A percentile compares a stretch with the other conserved stretches of the same genome.
These are phyloP conservation scores for Hyphopichia khmerensis DNA, from an alignment of 1,139 yeast genomes.

Conservation along the genomic window DNA sequence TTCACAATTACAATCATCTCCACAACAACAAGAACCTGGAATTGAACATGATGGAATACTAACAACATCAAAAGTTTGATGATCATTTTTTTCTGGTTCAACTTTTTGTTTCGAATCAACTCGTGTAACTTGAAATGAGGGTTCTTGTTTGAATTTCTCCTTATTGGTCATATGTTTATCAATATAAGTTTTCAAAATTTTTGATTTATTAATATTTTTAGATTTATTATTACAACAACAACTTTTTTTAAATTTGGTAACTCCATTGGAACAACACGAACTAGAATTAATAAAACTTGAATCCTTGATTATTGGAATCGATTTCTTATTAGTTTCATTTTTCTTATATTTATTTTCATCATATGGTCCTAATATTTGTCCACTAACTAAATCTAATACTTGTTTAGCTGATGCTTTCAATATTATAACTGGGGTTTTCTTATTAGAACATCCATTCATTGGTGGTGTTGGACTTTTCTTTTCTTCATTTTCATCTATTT, in stretches of 20 bases:
- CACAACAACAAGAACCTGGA: conserved; percentile 53
- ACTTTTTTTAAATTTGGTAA: conserved; percentile 18
- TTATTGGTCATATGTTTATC: conserved; percentile 20
- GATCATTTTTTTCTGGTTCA: not conserved
- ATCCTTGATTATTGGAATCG: conserved; percentile 26
- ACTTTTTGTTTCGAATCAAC: too few species aligned
- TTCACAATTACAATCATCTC: conserved; percentile 45
- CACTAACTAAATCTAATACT: conserved; percentile 48
- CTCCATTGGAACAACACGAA: conserved; percentile 32
- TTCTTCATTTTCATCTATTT: conserved; percentile 20
- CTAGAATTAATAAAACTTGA: conserved; percentile 37
- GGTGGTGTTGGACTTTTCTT: conserved; percentile 1
- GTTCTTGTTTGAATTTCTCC: conserved; percentile 1
- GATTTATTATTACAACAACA: conserved; percentile 30
- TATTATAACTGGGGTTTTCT: conserved; percentile 35
- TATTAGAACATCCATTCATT: conserved; percentile 10
- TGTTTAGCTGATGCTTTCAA: conserved; percentile 50
- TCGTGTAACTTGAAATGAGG: too few species aligned
- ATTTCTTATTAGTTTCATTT: conserved; percentile 12
- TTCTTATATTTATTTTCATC: conserved; percentile 17
- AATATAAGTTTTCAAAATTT: conserved; percentile 37
- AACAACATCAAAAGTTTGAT: conserved; percentile 20
- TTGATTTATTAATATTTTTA: conserved; percentile 29
- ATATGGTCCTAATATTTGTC: conserved; percentile 45
- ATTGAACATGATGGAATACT: conserved; percentile 42